Base-by-base conservation (phyloP, 2,329 filamentous ascomycete species). In the Aspergillus quadricinctus region DNA sequence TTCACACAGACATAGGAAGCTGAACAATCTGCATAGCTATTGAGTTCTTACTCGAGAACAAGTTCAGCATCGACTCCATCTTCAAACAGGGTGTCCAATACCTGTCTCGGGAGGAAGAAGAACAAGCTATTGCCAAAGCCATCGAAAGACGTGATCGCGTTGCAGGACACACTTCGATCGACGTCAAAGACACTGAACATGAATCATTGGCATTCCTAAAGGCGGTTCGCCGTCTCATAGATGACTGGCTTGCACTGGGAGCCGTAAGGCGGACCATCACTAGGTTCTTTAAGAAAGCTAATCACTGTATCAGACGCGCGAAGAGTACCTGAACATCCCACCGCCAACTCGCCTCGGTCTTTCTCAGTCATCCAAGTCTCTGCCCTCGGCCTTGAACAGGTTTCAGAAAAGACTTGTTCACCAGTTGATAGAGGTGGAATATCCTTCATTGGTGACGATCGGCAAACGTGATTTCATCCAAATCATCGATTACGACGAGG, bases 381-480 rank as follows among this genome's bases (percentile, higher is more conserved):
- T 72, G 43, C 68, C 71, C n/a, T 56, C 52, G 4, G 56, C 55
- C 1, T 66, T 86, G 27, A 84, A 79, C 57, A 77, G 79, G 0
- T 88, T 83, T 62, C 85, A 89, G 66, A 84, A 86, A 67, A 78
- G 84, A 35, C 75, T 89, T 5, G 79, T 89, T 0, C 83, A 89
- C 65, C 85, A 88, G 62, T 75, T 88, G 11, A 78, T 89, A n/a
- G 78, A 83, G 11, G 80, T 79, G 14, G 85, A 88, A 61, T 89
- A 75, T 54, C 75, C 76, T 1, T 62, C 58, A 23, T 61, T 79
- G 48, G 72, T 72, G 31, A 73, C 76, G 2, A 65, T 74, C 11
- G 67, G 71, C 11, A 71, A 69, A 53, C 57, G 65, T 8, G 64
- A 66, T 14, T 79, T 76, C 57, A 64, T 80, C 4, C 75, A 76